A percentile compares a stretch with the other conserved stretches of the same genome.
Conservation (phyloP, 306 rosid species). For the Psophocarpus tetragonolobus region DNA sequence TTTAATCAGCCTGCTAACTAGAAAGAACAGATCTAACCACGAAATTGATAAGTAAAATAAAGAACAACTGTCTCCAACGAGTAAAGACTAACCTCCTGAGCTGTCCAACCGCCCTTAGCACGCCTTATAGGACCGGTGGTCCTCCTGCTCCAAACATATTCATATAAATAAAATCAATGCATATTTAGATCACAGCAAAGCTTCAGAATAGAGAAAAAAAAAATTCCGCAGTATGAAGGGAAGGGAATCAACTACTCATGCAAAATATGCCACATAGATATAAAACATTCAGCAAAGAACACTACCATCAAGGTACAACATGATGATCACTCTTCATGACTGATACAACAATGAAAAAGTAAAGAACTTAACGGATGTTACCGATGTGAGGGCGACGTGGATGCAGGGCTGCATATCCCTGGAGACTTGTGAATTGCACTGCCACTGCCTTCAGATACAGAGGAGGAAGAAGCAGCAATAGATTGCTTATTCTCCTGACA, state of each 20-base stretch:
- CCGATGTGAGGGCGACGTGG: constrained; percentile 74
- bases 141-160: constrained; percentile 61
- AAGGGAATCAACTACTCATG: constrained; percentile 1
- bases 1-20: constrained; percentile 34
- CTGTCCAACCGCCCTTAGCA: constrained; percentile 99
- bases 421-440: constrained; percentile 76
- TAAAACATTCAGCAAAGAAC: neutral
- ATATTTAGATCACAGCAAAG: constrained; percentile 15
- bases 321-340: constrained; percentile 1
- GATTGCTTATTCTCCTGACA: constrained; percentile 93
- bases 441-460: constrained; percentile 78
- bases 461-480: constrained; percentile 77
- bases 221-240: neutral
- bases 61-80: neutral
- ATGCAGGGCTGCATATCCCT: constrained; percentile 62
- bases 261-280: constrained; percentile 16
- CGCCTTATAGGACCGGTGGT: constrained; percentile 95
- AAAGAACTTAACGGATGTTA: constrained; percentile 40
- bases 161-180: constrained; percentile 10
- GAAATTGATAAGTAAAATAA: neutral
- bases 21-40: constrained; percentile 22
- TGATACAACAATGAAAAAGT: constrained; percentile 20
- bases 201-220: neutral
- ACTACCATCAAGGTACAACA: neutral
- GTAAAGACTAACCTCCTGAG: constrained; percentile 73